Percentiles rank a stretch among this genome's conserved stretches.
Evolutionary conservation across 805 yeast species (phyloP).

Genomic region (Saturnispora hagleri): DNA sequence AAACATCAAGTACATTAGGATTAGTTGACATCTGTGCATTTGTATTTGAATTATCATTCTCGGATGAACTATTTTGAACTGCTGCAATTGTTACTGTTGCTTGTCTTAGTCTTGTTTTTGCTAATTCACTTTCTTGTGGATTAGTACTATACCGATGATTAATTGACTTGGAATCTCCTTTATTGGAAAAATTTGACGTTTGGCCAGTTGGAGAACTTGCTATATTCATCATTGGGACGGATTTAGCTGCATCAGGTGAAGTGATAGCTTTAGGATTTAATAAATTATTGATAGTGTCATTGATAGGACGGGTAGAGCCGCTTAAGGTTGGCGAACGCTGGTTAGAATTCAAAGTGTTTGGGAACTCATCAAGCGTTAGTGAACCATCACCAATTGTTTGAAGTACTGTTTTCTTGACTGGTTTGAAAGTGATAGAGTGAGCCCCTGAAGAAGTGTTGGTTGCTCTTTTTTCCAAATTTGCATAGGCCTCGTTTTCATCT

Average conservation of each 20-base stretch:
- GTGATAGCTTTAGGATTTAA: background rate
- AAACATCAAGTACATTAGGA: background rate
- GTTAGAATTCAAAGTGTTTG: background rate
- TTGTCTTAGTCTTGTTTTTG: background rate
- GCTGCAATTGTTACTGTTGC: background rate
- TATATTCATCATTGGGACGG: background rate
- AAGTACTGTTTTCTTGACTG: slow-evolving; percentile 38
- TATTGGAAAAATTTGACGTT: background rate
- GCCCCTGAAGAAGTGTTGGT: slow-evolving; percentile 6
- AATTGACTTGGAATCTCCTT: background rate
- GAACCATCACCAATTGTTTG: slow-evolving; percentile 43
- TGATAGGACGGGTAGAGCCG: background rate
- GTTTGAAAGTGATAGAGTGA: slow-evolving; percentile 34
- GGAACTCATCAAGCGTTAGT: slow-evolving; percentile 30
- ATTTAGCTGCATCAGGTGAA: background rate
- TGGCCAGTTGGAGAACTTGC: background rate
- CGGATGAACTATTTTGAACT: background rate
- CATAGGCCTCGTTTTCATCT: background rate
- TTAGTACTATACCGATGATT: background rate
- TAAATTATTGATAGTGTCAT: background rate
- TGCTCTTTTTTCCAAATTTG: slow-evolving; percentile 1
- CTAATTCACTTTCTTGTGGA: slow-evolving; percentile 1
- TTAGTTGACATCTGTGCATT: slow-evolving; percentile 1
- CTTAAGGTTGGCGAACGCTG: background rate
- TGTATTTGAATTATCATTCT: slow-evolving; percentile 1